Percentiles rank a stretch among this genome's conserved stretches.
Evolutionary conservation across 768 basidiomycete species (phyloP).

Genomic region (Mycena rebaudengoi): DNA sequence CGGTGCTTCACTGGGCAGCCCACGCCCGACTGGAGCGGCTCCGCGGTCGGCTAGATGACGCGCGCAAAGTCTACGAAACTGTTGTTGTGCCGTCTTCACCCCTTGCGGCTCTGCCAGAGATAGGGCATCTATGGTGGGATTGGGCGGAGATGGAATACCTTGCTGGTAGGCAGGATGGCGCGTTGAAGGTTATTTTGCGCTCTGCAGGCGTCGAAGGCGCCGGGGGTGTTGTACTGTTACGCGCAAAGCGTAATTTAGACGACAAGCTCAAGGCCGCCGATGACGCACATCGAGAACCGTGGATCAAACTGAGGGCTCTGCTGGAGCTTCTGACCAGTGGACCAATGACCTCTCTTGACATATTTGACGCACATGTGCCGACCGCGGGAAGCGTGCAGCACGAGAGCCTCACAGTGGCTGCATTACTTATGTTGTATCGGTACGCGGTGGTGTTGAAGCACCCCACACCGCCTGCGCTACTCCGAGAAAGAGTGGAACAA

Average conservation of each 20-base stretch:
- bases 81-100: conserved; percentile 60
- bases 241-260: conserved; percentile 71
- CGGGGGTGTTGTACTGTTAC: conserved; percentile 63
- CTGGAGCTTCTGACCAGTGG: conserved; percentile 67
- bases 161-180: conserved; percentile 54
- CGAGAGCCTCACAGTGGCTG: conserved; percentile 67
- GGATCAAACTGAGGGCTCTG: conserved; percentile 72
- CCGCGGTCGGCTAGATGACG: conserved; percentile 70
- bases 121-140: conserved; percentile 74
- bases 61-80: conserved; percentile 81
- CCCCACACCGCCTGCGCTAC: conserved; percentile 62
- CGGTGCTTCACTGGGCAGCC: conserved; percentile 73
- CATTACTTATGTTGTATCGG: conserved; percentile 68
- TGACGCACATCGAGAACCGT: conserved; percentile 64
- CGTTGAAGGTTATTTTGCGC: conserved; percentile 61
- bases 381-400: conserved; percentile 37
- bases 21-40: conserved; percentile 78
- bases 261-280: conserved; percentile 47
- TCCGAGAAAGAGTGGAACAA: conserved; percentile 64
- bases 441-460: conserved; percentile 63
- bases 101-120: conserved; percentile 41
- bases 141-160: conserved; percentile 92
- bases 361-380: conserved; percentile 49
- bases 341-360: conserved; percentile 45
- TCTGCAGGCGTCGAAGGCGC: conserved; percentile 62